phyloP scores from a whole-genome alignment of 352 stramenopile species.

The Aphanomyces astaci region DNA sequence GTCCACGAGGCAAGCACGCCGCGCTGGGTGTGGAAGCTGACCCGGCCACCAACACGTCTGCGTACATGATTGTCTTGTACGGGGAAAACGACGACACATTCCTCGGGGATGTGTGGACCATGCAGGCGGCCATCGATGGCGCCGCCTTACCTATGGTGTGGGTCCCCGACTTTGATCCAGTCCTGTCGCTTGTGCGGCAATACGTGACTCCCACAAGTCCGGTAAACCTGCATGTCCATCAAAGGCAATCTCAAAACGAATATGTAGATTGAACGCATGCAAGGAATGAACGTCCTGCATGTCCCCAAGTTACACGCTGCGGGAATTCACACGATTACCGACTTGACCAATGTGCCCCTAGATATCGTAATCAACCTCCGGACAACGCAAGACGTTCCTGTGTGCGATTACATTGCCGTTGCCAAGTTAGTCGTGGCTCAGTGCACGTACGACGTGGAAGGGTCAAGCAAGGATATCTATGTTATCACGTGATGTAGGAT shows the following conservation, averaged over 20 bases:
- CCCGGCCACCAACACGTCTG: conserved; percentile 1
- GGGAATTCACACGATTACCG: conserved; percentile 67
- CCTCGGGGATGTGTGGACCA: conserved; percentile 59
- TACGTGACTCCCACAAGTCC: conserved; percentile 45
- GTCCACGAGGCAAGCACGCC: conserved; percentile 45
- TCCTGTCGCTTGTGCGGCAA: conserved; percentile 27
- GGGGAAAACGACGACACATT: conserved; percentile 53
- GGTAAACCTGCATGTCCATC: too few species aligned
- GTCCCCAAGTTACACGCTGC: conserved; percentile 40
- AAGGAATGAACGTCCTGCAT: conserved; percentile 43
- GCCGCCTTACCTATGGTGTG: conserved; percentile 22
- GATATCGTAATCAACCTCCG: conserved; percentile 47
- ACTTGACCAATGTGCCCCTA: conserved; percentile 58
- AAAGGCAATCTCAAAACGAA: neutral
- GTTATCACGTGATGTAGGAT: conserved; percentile 22
- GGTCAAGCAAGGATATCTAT: neutral
- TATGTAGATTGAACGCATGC: conserved; percentile 27
- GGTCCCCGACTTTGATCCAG: conserved; percentile 40
- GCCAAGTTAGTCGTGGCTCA: conserved; percentile 47
- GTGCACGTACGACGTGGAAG: conserved; percentile 29
- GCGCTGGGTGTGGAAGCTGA: conserved; percentile 39
- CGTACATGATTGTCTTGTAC: conserved; percentile 52
- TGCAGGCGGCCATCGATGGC: conserved; percentile 27
- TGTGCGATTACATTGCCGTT: conserved; percentile 65
- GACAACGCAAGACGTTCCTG: conserved; percentile 33